phyloP scores from a whole-genome alignment of 1,139 yeast species.

The Hansenula sp. region DNA sequence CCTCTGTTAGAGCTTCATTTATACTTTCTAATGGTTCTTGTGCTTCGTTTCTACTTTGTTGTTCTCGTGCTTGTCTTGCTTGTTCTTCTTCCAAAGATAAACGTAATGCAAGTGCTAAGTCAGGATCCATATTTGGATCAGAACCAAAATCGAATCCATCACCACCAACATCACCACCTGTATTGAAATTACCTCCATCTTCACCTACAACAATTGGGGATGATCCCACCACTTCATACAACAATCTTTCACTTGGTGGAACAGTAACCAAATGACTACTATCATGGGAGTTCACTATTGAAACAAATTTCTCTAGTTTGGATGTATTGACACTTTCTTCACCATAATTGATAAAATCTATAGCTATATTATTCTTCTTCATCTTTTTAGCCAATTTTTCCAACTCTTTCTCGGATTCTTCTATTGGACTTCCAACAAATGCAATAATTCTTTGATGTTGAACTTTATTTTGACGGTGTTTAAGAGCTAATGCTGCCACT shows the following conservation, averaged over 20 bases:
- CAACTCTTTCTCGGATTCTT: slow-evolving; percentile 66
- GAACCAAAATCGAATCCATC: slow-evolving; percentile 56
- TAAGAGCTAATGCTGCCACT: slow-evolving; percentile 95
- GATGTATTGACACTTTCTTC: slow-evolving; percentile 77
- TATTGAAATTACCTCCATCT: slow-evolving; percentile 24
- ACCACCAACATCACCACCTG: slow-evolving; percentile 35
- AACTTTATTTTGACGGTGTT: slow-evolving; percentile 91
- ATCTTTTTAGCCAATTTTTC: slow-evolving; percentile 85
- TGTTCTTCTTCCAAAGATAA: slow-evolving; percentile 39
- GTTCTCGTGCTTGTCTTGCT: slow-evolving; percentile 30
- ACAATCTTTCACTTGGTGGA: slow-evolving; percentile 81
- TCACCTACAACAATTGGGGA: slow-evolving; percentile 67
- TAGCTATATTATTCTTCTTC: slow-evolving; percentile 89
- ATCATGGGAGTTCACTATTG: slow-evolving; percentile 72
- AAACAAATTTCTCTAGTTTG: slow-evolving; percentile 75
- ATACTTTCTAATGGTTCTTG: slow-evolving; percentile 13
- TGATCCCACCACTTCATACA: slow-evolving; percentile 68
- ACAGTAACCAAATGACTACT: slow-evolving; percentile 82
- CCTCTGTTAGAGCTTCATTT: slow-evolving; percentile 6
- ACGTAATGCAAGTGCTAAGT: slow-evolving; percentile 84
- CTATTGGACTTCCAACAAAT: slow-evolving; percentile 85
- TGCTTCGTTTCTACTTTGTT: slow-evolving; percentile 7
- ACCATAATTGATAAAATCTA: slow-evolving; percentile 90
- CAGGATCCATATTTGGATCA: slow-evolving; percentile 95
- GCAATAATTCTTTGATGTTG: slow-evolving; percentile 88